Percentiles rank a stretch among this genome's conserved stretches.
Conservation (phyloP, 495 filamentous ascomycete genomes). For the Margaritispora aquatica region DNA sequence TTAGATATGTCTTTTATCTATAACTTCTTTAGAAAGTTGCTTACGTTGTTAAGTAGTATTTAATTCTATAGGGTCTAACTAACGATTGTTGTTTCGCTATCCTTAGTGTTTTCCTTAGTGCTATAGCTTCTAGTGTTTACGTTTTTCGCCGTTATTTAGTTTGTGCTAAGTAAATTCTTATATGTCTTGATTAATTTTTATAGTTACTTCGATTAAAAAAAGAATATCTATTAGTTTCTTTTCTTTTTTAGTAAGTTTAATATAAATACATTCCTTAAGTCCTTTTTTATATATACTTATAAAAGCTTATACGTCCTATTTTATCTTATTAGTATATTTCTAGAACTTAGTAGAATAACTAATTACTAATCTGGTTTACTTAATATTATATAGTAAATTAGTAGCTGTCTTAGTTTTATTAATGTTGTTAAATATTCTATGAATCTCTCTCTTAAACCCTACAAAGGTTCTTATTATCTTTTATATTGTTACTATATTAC, state of each 20-base stretch:
- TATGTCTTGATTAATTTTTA: neutral
- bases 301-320: neutral
- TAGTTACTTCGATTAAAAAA: neutral
- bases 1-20: neutral
- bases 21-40: neutral
- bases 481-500: neutral
- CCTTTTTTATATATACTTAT: neutral
- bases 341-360: neutral
- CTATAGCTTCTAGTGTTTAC: neutral
- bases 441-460: too few species aligned
- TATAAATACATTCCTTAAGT: neutral
- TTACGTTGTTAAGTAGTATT: neutral
- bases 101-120: neutral
- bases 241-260: neutral
- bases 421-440: too few species aligned
- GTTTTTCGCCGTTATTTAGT: neutral
- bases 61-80: neutral
- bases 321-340: neutral
- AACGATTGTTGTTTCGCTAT: neutral
- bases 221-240: neutral
- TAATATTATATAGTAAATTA: neutral
- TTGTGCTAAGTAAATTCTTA: neutral
- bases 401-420: neutral
- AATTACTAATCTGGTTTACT: neutral
- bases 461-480: too few species aligned